Conservation (phyloP, 176 grass and related monocot species). For the Rhynchospora pubera region DNA sequence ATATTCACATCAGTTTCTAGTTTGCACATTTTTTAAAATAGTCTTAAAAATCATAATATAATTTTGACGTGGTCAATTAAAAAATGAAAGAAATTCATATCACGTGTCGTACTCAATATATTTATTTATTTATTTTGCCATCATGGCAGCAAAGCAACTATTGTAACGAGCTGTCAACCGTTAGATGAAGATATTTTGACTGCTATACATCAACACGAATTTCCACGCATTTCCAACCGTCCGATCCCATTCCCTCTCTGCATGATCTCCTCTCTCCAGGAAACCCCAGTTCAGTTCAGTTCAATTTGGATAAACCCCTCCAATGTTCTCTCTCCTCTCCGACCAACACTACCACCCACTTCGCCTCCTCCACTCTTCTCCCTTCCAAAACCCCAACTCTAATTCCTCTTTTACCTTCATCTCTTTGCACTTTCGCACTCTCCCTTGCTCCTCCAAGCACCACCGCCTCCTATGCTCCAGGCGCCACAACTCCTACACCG, state of each 20-base stretch:
- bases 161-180: background rate
- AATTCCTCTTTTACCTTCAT: background rate
- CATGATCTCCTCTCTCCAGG: too few species aligned
- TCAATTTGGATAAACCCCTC: slow-evolving; percentile 8
- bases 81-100: too few species aligned
- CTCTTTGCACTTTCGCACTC: background rate
- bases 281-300: slow-evolving; percentile 3
- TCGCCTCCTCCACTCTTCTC: slow-evolving; percentile 17
- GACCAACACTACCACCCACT: background rate
- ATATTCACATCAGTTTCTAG: too few species aligned
- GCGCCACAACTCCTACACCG: slow-evolving; percentile 22
- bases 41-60: too few species aligned
- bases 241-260: background rate
- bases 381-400: slow-evolving; percentile 14
- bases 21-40: too few species aligned
- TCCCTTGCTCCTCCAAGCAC: background rate
- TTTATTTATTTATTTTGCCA: too few species aligned
- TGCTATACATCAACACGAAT: background rate
- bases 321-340: background rate
- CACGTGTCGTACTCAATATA: too few species aligned
- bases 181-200: background rate
- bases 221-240: background rate
- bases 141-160: too few species aligned
- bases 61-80: too few species aligned
- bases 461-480: background rate